Evolutionary conservation across 2,329 filamentous ascomycete species (phyloP).

Genomic region (Trichoderma brevicompactum): DNA sequence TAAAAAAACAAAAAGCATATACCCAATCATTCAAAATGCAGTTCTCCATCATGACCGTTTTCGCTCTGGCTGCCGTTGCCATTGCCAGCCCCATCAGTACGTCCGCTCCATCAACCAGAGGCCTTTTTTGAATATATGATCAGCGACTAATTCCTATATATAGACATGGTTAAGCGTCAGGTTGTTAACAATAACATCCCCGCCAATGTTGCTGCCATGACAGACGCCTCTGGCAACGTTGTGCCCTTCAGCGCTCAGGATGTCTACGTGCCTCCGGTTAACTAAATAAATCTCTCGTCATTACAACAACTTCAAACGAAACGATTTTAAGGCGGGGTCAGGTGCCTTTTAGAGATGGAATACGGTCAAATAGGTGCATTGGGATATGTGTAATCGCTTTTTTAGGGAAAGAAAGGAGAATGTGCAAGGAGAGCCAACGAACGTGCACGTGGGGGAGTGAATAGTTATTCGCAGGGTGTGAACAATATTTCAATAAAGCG

Average conservation of each 20-base stretch:
- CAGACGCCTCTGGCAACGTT: conserved; percentile 50
- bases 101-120: conserved; percentile 1
- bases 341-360: background rate
- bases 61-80: conserved; percentile 53
- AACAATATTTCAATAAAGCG: conserved; percentile 21
- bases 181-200: conserved; percentile 29
- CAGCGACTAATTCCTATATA: conserved; percentile 3
- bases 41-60: conserved; percentile 53
- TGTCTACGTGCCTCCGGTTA: conserved; percentile 46
- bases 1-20: conserved; percentile 19
- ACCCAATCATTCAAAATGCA: conserved; percentile 54
- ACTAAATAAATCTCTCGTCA: background rate
- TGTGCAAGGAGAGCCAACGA: conserved; percentile 27
- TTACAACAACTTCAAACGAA: conserved; percentile 1
- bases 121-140: background rate
- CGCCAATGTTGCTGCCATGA: conserved; percentile 51
- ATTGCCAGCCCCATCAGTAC: conserved; percentile 46
- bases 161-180: conserved; percentile 29
- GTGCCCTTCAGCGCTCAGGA: conserved; percentile 49
- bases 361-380: background rate
- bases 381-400: conserved; percentile 3
- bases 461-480: conserved; percentile 27
- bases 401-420: conserved; percentile 4
- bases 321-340: background rate
- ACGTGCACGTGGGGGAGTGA: conserved; percentile 17